Evolutionary conservation across 306 rosid species (phyloP).

Genomic region (Purshia tridentata): DNA sequence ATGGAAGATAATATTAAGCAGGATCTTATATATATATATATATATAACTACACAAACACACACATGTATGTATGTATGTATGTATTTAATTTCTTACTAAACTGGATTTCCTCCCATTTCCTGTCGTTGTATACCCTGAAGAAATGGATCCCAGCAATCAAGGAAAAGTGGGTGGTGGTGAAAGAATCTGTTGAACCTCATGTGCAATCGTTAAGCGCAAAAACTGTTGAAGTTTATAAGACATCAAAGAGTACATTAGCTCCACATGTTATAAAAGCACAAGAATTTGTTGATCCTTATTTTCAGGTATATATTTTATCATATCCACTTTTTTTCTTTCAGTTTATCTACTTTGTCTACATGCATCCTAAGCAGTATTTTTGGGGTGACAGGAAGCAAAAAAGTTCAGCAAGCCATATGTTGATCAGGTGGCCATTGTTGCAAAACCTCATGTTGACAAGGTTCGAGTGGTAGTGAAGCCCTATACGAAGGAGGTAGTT

Average conservation of each 20-base stretch:
- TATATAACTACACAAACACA: background rate
- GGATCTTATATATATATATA: background rate
- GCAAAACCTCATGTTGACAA: constrained; percentile 85
- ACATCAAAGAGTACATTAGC: constrained; percentile 57
- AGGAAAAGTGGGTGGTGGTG: constrained; percentile 59
- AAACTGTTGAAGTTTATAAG: constrained; percentile 61
- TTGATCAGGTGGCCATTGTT: constrained; percentile 73
- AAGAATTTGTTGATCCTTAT: constrained; percentile 70
- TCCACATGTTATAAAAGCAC: constrained; percentile 68
- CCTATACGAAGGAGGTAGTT: constrained; percentile 61
- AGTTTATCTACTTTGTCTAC: constrained; percentile 19
- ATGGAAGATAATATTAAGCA: background rate
- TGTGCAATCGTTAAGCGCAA: constrained; percentile 45
- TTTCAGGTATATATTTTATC: constrained; percentile 55
- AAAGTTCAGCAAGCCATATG: constrained; percentile 79
- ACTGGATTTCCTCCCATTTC: constrained; percentile 11
- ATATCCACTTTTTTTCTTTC: background rate
- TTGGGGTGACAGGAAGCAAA: constrained; percentile 69
- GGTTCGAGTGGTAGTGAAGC: constrained; percentile 64
- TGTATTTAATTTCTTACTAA: background rate
- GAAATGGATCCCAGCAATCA: constrained; percentile 72
- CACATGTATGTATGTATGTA: background rate
- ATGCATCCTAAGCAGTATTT: constrained; percentile 21
- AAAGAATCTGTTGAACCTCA: constrained; percentile 74
- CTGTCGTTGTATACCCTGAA: constrained; percentile 36